These are phyloP conservation scores for Acacia concinna DNA, from an alignment of 331 rosid species.

Conservation along the genomic window DNA sequence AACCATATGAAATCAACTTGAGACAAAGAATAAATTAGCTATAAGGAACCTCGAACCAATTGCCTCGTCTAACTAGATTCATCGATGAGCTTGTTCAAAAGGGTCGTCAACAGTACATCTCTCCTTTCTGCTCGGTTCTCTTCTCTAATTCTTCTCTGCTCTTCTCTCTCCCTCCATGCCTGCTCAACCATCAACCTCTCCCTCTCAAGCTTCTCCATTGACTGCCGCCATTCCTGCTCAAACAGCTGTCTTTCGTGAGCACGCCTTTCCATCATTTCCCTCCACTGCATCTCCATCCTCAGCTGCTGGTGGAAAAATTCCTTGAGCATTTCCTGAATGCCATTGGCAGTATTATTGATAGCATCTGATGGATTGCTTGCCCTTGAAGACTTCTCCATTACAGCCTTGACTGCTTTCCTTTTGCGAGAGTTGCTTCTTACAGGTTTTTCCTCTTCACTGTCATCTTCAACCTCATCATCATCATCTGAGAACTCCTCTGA, in stretches of 20 bases:
- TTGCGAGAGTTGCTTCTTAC: conserved; percentile 54
- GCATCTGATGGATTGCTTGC: conserved; percentile 32
- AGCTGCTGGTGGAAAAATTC: conserved; percentile 71
- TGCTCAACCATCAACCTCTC: conserved; percentile 74
- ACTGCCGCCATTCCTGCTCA: conserved; percentile 82
- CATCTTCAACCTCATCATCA: conserved; percentile 53
- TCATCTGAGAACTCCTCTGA: conserved; percentile 70
- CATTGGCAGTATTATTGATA: conserved; percentile 13
- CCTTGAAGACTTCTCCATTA: conserved; percentile 45
- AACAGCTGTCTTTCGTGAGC: conserved; percentile 59
- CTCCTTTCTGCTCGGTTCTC: conserved; percentile 76
- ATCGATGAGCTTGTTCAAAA: conserved; percentile 65
- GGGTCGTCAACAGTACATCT: conserved; percentile 74
- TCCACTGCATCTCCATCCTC: conserved; percentile 86
- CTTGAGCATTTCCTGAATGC: conserved; percentile 62
- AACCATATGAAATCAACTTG: conserved; percentile 34
- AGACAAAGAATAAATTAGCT: conserved; percentile 34
- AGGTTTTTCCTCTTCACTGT: conserved; percentile 59
- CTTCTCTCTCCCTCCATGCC: conserved; percentile 93
- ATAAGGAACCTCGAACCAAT: conserved; percentile 27
- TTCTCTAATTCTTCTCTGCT: conserved; percentile 78
- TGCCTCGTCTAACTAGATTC: conserved; percentile 42
- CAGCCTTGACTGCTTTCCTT: conserved; percentile 50
- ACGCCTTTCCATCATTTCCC: conserved; percentile 71
- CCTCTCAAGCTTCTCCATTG: conserved; percentile 77